Evolutionary conservation across 2,329 filamentous ascomycete genomes (phyloP).

Genomic region (Fusarium lateritium): DNA sequence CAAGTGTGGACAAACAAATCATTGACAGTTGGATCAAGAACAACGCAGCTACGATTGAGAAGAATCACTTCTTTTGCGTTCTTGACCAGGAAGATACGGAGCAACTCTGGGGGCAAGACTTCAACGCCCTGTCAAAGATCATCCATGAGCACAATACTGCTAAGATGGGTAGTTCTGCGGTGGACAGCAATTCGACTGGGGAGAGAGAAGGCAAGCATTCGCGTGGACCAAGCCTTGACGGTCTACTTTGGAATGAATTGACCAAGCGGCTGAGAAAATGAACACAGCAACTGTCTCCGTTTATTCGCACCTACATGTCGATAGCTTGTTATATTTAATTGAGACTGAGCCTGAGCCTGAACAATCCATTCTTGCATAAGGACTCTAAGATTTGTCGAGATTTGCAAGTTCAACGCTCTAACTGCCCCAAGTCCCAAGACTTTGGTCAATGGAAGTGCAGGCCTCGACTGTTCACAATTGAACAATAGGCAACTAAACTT

Average conservation of each 20-base stretch:
- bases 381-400: too few species aligned
- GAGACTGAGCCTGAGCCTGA: too few species aligned
- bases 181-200: not conserved
- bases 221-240: not conserved
- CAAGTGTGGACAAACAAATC: not conserved
- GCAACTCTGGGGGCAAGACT: not conserved
- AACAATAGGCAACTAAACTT: too few species aligned
- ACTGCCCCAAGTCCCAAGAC: too few species aligned
- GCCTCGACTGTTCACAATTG: too few species aligned
- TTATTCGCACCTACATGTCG: too few species aligned
- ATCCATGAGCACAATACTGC: not conserved
- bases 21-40: not conserved
- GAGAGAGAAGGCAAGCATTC: not conserved
- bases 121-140: not conserved
- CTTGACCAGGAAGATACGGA: not conserved
- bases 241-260: not conserved
- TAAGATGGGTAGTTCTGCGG: not conserved
- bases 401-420: too few species aligned
- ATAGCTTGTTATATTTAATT: too few species aligned
- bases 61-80: conserved; percentile 3
- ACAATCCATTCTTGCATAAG: too few species aligned
- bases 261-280: not conserved
- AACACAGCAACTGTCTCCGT: too few species aligned
- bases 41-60: not conserved
- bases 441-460: too few species aligned